A percentile compares a stretch with the other conserved stretches of the same genome.
Conservation (phyloP, 495 filamentous ascomycete species). For the Xylaria venustula region DNA sequence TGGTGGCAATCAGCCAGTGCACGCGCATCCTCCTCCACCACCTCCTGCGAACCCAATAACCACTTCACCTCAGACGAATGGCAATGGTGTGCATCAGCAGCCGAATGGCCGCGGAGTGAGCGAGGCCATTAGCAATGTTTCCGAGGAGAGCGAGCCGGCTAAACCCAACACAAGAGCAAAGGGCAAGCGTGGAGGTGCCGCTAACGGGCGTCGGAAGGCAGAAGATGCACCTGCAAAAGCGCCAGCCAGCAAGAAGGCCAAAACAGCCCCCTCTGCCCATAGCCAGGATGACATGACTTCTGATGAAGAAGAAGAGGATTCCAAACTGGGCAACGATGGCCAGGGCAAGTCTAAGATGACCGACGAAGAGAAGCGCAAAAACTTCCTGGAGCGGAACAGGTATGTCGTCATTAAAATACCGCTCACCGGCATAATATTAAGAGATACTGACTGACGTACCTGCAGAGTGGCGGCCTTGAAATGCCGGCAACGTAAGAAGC, state of each 20-base stretch:
- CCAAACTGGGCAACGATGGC: constrained; percentile 39
- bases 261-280: constrained; percentile 39
- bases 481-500: constrained; percentile 97
- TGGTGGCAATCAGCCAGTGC: constrained; percentile 45
- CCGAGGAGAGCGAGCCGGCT: constrained; percentile 70
- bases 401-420: constrained; percentile 45
- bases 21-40: constrained; percentile 31
- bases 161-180: constrained; percentile 62
- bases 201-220: constrained; percentile 70
- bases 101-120: constrained; percentile 55
- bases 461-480: constrained; percentile 90
- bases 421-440: background rate
- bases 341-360: constrained; percentile 82
- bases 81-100: constrained; percentile 41
- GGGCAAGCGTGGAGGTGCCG: constrained; percentile 59
- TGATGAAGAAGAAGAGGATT: constrained; percentile 50
- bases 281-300: constrained; percentile 20
- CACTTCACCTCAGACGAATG: constrained; percentile 52
- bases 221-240: constrained; percentile 69
- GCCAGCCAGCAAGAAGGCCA: constrained; percentile 68
- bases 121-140: constrained; percentile 67
- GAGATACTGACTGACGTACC: constrained; percentile 23
- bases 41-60: constrained; percentile 39
- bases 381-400: constrained; percentile 96
- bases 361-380: constrained; percentile 97